Evolutionary conservation across 331 rosid species (phyloP), one percentile per base, ranked within the genome.

Genomic region (Pyrus hybrid): DNA sequence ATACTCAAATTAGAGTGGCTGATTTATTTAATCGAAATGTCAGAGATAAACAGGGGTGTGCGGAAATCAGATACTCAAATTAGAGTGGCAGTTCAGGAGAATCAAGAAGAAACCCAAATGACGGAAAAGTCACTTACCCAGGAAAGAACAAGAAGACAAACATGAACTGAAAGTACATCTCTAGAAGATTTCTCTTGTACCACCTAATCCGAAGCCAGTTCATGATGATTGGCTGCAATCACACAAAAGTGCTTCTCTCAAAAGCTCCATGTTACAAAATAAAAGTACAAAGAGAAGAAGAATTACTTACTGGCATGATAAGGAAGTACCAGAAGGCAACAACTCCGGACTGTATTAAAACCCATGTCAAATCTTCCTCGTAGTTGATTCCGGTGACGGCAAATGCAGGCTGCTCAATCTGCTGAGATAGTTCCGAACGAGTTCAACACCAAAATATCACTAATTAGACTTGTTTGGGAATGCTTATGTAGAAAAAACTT

Each of bases 81-180:
- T 41, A 41, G 47, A 11, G 47, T 11, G 14, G 47, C 14, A 3
- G 47, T 41, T 41, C 0, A 41, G 14, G 47, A 41, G 47, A 41
- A 11, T 41, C 14, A 11, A 41, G 47, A 41, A 41, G 47, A 41
- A 41, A 41, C 47, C 47, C 47, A 41, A 11, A 41, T 41, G 47
- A 41, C 1, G 3, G 47, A 11, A 68, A 22, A 71, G 62, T 22
- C 14, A 63, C 93, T 87, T 35, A 92, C 99, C 91, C 97, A 0
- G 99, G 93, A 75, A 94, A 94, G 92, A 87, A 90, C 65, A 94
- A 68, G 93, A 94, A 94, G 88, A 88, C 96, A 80, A 80, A 94
- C 99, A 94, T 92, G 88, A 94, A 94, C 73, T 92, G 99, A 8
- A 94, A 45, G 72, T 88, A 92, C 89, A 91, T 88, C 80, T 92